phyloP scores from a whole-genome alignment of 2,329 filamentous ascomycete species.

The Trichoderma sp. region DNA sequence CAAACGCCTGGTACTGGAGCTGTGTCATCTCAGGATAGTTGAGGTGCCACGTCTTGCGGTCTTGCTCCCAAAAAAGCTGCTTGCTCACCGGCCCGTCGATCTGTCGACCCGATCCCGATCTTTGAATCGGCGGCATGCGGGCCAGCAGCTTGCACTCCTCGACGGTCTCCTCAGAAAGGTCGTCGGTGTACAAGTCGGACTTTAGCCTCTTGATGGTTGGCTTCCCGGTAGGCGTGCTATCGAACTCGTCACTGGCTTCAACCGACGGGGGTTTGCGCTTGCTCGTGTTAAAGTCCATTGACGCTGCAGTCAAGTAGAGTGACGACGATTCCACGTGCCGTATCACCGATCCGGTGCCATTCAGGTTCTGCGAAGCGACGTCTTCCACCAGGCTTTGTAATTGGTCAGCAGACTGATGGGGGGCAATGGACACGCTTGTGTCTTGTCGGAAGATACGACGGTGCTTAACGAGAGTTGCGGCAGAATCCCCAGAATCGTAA shows the following conservation, averaged over 20 bases:
- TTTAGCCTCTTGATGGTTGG: slow-evolving; percentile 58
- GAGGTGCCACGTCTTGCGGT: slow-evolving; percentile 60
- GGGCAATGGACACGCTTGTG: slow-evolving; percentile 41
- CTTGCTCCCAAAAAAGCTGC: slow-evolving; percentile 58
- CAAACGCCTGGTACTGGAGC: slow-evolving; percentile 58
- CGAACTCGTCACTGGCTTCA: slow-evolving; percentile 56
- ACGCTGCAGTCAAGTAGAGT: slow-evolving; percentile 29
- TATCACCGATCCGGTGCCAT: slow-evolving; percentile 43
- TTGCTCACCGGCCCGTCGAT: slow-evolving; percentile 60
- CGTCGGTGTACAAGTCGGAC: slow-evolving; percentile 48
- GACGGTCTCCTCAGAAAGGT: slow-evolving; percentile 37
- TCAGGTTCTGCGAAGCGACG: slow-evolving; percentile 58
- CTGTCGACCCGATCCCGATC: slow-evolving; percentile 54
- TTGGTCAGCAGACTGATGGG: slow-evolving; percentile 49
- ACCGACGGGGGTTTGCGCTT: slow-evolving; percentile 52
- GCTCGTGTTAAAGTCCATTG: slow-evolving; percentile 49
- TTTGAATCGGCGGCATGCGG: slow-evolving; percentile 51
- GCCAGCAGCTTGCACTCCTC: slow-evolving; percentile 51
- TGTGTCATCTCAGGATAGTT: slow-evolving; percentile 66
- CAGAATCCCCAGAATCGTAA: slow-evolving; percentile 49
- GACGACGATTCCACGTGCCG: slow-evolving; percentile 26
- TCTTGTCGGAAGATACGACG: slow-evolving; percentile 30
- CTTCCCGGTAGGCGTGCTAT: slow-evolving; percentile 39
- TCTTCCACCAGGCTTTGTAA: slow-evolving; percentile 54
- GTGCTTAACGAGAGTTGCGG: slow-evolving; percentile 31